Evolutionary conservation across 129 eudicot genomes (phyloP).

Genomic region (Arctium lappa): DNA sequence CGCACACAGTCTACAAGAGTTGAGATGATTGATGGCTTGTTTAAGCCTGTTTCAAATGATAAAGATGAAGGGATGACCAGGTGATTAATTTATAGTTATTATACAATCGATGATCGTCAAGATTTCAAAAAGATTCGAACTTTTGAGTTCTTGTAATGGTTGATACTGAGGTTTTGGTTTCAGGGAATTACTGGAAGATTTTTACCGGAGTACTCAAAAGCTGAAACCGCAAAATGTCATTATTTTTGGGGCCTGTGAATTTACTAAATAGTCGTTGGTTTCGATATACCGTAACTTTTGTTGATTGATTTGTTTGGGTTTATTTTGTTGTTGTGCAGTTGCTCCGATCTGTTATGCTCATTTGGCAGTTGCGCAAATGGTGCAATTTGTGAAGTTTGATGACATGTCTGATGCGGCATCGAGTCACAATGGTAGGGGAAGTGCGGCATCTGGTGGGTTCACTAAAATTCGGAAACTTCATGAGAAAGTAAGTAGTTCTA

Average conservation of each 20-base stretch:
- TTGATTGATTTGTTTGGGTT: not conserved
- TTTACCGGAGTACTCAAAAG: slow-evolving; percentile 37
- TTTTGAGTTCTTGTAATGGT: not conserved
- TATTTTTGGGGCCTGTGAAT: slow-evolving; percentile 32
- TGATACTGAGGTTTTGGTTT: not conserved
- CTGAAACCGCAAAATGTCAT: slow-evolving; percentile 51
- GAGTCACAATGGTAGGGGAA: slow-evolving; percentile 53
- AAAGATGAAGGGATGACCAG: no score
- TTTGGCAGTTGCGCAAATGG: slow-evolving; percentile 69
- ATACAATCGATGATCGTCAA: no score
- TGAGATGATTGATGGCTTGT: no score
- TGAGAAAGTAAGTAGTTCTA: slow-evolving; percentile 45
- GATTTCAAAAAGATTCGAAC: not conserved
- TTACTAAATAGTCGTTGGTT: not conserved
- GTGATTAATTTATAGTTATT: no score
- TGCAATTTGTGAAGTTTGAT: slow-evolving; percentile 67
- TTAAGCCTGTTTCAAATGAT: no score
- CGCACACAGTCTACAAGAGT: no score
- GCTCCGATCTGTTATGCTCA: slow-evolving; percentile 85
- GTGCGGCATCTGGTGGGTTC: slow-evolving; percentile 33
- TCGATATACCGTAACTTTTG: not conserved
- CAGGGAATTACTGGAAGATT: slow-evolving; percentile 42
- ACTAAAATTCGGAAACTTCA: slow-evolving; percentile 53
- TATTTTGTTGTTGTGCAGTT: slow-evolving; percentile 34
- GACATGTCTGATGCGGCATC: slow-evolving; percentile 59